Evolutionary conservation across 1,284 basidiomycete species (phyloP), one percentile per base, ranked within the genome.

Genomic region (Trametes sp.): DNA sequence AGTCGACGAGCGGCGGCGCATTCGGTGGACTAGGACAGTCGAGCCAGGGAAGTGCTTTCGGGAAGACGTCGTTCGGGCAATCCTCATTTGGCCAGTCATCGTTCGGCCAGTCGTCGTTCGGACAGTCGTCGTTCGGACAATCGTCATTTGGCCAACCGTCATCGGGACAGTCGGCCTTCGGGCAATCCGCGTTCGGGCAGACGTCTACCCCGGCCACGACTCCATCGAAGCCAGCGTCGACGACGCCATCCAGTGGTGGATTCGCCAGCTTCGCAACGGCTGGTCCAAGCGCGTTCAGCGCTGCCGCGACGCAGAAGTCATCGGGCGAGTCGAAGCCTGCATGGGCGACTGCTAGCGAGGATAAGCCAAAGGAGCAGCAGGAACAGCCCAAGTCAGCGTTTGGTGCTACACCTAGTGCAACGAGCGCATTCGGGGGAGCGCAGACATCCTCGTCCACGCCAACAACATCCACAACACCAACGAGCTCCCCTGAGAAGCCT

Each of bases 221-320:
- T 6, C 26, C 63, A 14, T 26, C 62, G 9, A 61, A 62, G n/a
- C 52, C 55, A 11, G 54, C 54, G 19, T 21, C 61, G 6, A 54
- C 62, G 1, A 49, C 52, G 16, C 23, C 69, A 2, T 61, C 68
- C 24, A 55, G 63, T 19, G 69, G 70, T 13, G 72, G 68, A 14
- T 74, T 73, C 38, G 63, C 61, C 2, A 57, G 59, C 16, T 69
- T 69, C 44, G 68, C 68, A 14, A 66, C 68, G 29, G 61, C 67
- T 4, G 75, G 76, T 14, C 63, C 72, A 2, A 71, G 73, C 23
- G 60, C 69, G 1, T 77, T 80, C 57, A 70, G 72, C 9, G 51
- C 70, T 28, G 64, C 64, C 9, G 58, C 55, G 5, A 46, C 67
- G 36, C 55, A 54, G 35, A 60, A 71, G 14, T 48, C 59, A 28